phyloP scores from a whole-genome alignment of 73 alveolate genomes.

The Stentor roeselii region DNA sequence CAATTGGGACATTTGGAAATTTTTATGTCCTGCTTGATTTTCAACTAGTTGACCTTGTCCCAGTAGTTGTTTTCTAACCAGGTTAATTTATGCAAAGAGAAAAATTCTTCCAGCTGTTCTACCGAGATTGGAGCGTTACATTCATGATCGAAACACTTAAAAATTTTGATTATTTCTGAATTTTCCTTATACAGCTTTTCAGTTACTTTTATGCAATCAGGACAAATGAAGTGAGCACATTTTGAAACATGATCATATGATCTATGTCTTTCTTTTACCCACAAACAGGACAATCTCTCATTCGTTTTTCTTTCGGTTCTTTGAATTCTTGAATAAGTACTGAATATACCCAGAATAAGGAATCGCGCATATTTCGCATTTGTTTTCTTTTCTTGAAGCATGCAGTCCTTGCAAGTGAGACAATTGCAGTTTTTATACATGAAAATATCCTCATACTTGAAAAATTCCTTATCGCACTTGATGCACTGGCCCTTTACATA shows the following conservation, averaged over 20 bases:
- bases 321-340: background rate
- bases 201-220: background rate
- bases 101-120: background rate
- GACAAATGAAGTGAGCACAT: background rate
- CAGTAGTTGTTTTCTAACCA: background rate
- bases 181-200: background rate
- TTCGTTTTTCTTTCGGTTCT: background rate
- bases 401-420: background rate
- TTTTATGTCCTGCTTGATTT: no score
- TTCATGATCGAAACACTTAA: background rate
- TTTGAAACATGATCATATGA: no score
- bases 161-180: background rate
- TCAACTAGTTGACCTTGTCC: background rate
- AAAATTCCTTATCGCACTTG: background rate
- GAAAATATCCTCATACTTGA: background rate
- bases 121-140: background rate
- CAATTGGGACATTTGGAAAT: background rate
- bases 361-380: background rate
- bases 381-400: no score
- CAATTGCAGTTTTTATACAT: background rate
- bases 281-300: background rate
- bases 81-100: no score
- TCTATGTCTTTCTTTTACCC: background rate
- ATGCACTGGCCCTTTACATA: background rate
- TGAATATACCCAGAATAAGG: background rate